Percentiles rank a stretch among this genome's conserved stretches.
Conservation (phyloP, 495 filamentous ascomycete species). For the Tuber brumale region DNA sequence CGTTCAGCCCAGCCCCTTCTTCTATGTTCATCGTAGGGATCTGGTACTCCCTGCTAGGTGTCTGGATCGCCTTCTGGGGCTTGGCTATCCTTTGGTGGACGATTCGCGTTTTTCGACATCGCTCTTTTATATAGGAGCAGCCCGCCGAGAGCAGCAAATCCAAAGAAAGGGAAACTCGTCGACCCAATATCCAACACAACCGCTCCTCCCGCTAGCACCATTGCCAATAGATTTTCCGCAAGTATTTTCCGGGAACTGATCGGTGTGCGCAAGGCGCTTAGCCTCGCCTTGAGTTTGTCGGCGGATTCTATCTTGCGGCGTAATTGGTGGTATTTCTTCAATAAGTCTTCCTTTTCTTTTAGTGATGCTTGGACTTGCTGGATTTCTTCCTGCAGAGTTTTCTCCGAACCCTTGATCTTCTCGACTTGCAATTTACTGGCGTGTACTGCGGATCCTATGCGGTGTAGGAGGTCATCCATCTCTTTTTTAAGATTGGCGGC, state of each 20-base stretch:
- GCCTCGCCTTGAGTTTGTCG: not conserved
- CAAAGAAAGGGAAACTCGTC: not conserved
- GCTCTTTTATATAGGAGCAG: not conserved
- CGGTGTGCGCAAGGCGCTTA: not conserved
- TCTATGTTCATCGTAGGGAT: not conserved
- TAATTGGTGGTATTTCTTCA: not conserved
- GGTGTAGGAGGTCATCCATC: not conserved
- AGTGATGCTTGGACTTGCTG: not conserved
- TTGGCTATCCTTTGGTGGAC: no score
- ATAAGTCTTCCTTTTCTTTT: not conserved
- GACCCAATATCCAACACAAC: not conserved
- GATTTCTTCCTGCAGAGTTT: not conserved
- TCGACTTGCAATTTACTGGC: not conserved
- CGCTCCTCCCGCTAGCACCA: not conserved
- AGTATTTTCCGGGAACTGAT: not conserved
- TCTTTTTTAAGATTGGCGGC: not conserved
- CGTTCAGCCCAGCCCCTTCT: not conserved
- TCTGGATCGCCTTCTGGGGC: not conserved
- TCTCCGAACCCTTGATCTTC: not conserved
- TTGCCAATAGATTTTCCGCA: not conserved
- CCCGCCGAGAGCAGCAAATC: not conserved
- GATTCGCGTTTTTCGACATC: not conserved
- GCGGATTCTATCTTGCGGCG: not conserved
- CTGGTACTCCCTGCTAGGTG: not conserved
- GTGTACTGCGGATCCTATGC: not conserved